phyloP scores from a whole-genome alignment of 2,329 filamentous ascomycete genomes.

The Ophiognomonia clavigignenti-juglandacearum region DNA sequence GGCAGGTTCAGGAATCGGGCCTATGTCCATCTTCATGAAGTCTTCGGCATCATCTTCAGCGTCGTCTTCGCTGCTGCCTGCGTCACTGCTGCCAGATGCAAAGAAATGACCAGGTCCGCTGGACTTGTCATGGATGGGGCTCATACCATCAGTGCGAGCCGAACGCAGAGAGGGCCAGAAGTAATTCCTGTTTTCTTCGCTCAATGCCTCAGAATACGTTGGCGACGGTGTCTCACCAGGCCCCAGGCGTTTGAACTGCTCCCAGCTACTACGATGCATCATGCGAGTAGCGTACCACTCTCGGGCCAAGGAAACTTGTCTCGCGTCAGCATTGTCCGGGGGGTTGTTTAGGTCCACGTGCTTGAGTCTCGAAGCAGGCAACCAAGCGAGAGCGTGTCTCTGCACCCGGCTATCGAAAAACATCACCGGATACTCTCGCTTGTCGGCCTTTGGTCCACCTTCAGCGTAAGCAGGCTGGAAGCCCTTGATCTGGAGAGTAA shows the following conservation, averaged over 20 bases:
- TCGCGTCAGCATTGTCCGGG: slow-evolving; percentile 4
- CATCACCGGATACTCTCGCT: slow-evolving; percentile 34
- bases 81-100: neutral
- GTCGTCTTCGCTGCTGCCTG: slow-evolving; percentile 1
- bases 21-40: slow-evolving; percentile 12
- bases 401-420: slow-evolving; percentile 29
- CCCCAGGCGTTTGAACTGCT: slow-evolving; percentile 9
- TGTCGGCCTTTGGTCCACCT: slow-evolving; percentile 26
- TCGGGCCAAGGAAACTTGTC: slow-evolving; percentile 7
- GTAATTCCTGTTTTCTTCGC: neutral
- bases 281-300: slow-evolving; percentile 14
- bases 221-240: slow-evolving; percentile 13
- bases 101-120: slow-evolving; percentile 2
- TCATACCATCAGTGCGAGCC: slow-evolving; percentile 9
- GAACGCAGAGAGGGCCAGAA: slow-evolving; percentile 11
- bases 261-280: slow-evolving; percentile 14
- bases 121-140: slow-evolving; percentile 4
- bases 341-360: slow-evolving; percentile 12
- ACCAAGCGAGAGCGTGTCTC: slow-evolving; percentile 11
- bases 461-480: slow-evolving; percentile 33
- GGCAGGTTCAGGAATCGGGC: slow-evolving; percentile 5
- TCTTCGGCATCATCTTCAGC: slow-evolving; percentile 10
- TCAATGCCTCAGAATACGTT: slow-evolving; percentile 3
- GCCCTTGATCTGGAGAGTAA: slow-evolving; percentile 25
- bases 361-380: slow-evolving; percentile 8